These are phyloP conservation scores for Eucalyptus sp. DNA, from an alignment of 345 rosid genomes.

Conservation along the genomic window DNA sequence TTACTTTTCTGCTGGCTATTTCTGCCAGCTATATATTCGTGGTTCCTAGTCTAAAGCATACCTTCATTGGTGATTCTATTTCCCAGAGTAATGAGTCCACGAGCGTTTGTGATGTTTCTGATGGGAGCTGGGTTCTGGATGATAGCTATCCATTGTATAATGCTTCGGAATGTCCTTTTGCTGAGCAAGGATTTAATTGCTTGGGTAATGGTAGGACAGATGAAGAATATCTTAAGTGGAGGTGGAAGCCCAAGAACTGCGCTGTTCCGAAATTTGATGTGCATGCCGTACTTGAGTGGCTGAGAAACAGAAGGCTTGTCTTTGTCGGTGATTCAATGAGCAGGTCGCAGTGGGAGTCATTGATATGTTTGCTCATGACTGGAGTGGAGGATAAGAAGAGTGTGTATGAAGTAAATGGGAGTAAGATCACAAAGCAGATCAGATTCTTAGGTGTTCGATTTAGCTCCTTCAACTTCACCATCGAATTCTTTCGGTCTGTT, in stretches of 20 bases:
- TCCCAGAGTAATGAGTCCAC: slow-evolving; percentile 18
- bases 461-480: slow-evolving; percentile 55
- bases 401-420: slow-evolving; percentile 77
- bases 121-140: slow-evolving; percentile 61
- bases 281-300: slow-evolving; percentile 25
- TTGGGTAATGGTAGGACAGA: slow-evolving; percentile 63
- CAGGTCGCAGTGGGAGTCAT: slow-evolving; percentile 89
- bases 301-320: slow-evolving; percentile 62
- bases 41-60: slow-evolving; percentile 49
- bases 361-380: slow-evolving; percentile 78
- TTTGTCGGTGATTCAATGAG: slow-evolving; percentile 92
- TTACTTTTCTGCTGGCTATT: slow-evolving; percentile 39
- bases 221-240: slow-evolving; percentile 54
- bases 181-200: slow-evolving; percentile 68
- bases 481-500: slow-evolving; percentile 85
- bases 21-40: slow-evolving; percentile 50
- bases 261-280: slow-evolving; percentile 49
- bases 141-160: slow-evolving; percentile 53
- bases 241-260: slow-evolving; percentile 74
- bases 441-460: slow-evolving; percentile 73
- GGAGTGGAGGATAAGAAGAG: slow-evolving; percentile 70
- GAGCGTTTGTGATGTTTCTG: slow-evolving; percentile 30
- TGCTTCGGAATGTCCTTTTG: slow-evolving; percentile 67
- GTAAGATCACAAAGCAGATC: slow-evolving; percentile 68
- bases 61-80: slow-evolving; percentile 28